These are phyloP conservation scores for Pseudoturritis turrita DNA, from an alignment of 345 rosid genomes.

Conservation along the genomic window DNA sequence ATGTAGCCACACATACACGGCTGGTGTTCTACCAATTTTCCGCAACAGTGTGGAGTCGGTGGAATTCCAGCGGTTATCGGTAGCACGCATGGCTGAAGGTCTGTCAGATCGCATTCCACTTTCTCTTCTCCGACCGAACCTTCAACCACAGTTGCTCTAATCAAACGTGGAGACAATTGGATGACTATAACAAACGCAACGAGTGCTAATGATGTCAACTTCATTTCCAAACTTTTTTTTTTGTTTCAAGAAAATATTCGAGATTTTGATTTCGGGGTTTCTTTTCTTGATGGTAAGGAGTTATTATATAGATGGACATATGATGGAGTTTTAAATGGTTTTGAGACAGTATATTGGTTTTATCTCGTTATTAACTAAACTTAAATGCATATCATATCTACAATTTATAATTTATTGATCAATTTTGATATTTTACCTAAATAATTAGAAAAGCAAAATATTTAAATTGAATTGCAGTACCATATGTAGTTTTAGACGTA, in stretches of 20 bases:
- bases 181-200: background rate
- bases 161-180: background rate
- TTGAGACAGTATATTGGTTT: background rate
- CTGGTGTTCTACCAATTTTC: background rate
- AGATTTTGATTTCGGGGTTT: background rate
- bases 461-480: background rate
- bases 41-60: conserved; percentile 1
- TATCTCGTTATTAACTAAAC: background rate
- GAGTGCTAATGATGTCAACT: background rate
- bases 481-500: no score
- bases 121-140: background rate
- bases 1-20: conserved; percentile 11
- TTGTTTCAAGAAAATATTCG: background rate
- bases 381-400: background rate
- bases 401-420: background rate
- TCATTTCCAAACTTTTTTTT: background rate
- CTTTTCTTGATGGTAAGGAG: background rate
- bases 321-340: background rate
- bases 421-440: background rate
- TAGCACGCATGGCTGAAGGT: background rate
- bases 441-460: background rate
- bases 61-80: background rate
- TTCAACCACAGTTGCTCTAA: background rate
- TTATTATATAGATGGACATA: background rate
- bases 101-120: background rate